A percentile compares a stretch with the other conserved stretches of the same genome.
phyloP scores from a whole-genome alignment of 2,329 filamentous ascomycete genomes.

The Mariannaea sp. region DNA sequence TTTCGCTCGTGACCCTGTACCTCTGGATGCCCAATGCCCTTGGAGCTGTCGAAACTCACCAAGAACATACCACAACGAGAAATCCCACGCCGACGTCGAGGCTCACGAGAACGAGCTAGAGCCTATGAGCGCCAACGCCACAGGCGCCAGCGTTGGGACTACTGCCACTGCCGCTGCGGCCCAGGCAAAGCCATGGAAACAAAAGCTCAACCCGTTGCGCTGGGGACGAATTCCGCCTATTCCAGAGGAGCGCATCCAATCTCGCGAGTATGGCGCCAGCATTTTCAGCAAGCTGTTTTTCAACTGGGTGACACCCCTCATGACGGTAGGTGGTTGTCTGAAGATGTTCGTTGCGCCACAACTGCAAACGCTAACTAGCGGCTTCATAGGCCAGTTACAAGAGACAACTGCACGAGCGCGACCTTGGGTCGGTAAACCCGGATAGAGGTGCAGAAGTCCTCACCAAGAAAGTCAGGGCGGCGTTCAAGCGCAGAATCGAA shows the following conservation, averaged over 20 bases:
- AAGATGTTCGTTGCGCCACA: not conserved
- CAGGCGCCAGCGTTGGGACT: too few relatives aligned
- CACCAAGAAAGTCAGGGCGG: not conserved
- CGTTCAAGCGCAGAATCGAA: not conserved
- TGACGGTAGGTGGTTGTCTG: not conserved
- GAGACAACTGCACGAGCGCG: slow-evolving; percentile 5
- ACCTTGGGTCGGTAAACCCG: slow-evolving; percentile 9
- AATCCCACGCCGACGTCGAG: too few relatives aligned
- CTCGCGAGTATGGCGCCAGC: not conserved
- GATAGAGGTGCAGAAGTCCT: not conserved
- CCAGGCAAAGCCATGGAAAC: too few relatives aligned
- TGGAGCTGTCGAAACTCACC: too few relatives aligned
- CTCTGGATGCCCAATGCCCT: too few relatives aligned
- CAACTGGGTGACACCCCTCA: slow-evolving; percentile 11
- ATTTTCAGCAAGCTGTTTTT: slow-evolving; percentile 2
- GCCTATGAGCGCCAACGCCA: too few relatives aligned
- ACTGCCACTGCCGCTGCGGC: too few relatives aligned
- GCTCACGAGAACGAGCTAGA: too few relatives aligned
- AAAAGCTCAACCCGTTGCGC: too few relatives aligned
- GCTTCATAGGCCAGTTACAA: slow-evolving; percentile 2
- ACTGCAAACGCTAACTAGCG: not conserved
- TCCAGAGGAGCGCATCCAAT: slow-evolving; percentile 1
- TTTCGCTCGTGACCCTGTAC: too few relatives aligned
- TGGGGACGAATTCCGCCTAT: not conserved
- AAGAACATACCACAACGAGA: too few relatives aligned